Base-by-base conservation (phyloP, 2,329 filamentous ascomycete genomes). In the Lachnellula suecica region DNA sequence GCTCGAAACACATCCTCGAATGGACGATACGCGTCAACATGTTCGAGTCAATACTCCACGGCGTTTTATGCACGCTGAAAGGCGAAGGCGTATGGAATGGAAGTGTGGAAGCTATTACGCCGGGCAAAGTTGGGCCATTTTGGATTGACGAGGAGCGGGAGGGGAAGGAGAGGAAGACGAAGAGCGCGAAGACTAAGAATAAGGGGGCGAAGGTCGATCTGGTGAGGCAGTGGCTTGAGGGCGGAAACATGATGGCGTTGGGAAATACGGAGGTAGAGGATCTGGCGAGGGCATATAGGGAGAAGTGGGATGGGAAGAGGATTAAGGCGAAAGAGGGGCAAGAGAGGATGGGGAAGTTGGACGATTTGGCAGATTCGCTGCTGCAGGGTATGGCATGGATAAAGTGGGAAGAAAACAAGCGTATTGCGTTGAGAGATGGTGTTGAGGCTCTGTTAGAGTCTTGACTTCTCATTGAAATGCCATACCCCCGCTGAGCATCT, bases 11-110 rank as follows among this genome's bases (percentile, higher is more conserved):
- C 0, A 83, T 95, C 1, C 81, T 85, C 54, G 89, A 95, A 70
- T 95, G 90, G 90, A 93, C 89, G 3, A 67, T 94, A 37, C 77
- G 89, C 1, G 89, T 95, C 8, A 93, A 93, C 59, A 85, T 88
- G 63, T 79, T 95, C 20, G 90, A 95, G 68, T 83, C 84, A 4
- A 94, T 94, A 84, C 71, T 95, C 0, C 88, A 91, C 74, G 86
- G 87, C 8, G 77, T 84, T 11, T 68, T 93, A 34, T 74, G 78
- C 46, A 80, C 84, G 0, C 64, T 89, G 44, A 70, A 70, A 42
- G 67, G 71, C 17, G 68, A 78, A 44, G 71, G 71, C 1, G 52
- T 66, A 2, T 76, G 73, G 74, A 56, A 64, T 17, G 73, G 73
- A n/a, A 60, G 63, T 2, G 72, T 85, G 0, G 61, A 74, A 10